phyloP scores from a whole-genome alignment of 768 basidiomycete genomes.

The Mycena haematopus region DNA sequence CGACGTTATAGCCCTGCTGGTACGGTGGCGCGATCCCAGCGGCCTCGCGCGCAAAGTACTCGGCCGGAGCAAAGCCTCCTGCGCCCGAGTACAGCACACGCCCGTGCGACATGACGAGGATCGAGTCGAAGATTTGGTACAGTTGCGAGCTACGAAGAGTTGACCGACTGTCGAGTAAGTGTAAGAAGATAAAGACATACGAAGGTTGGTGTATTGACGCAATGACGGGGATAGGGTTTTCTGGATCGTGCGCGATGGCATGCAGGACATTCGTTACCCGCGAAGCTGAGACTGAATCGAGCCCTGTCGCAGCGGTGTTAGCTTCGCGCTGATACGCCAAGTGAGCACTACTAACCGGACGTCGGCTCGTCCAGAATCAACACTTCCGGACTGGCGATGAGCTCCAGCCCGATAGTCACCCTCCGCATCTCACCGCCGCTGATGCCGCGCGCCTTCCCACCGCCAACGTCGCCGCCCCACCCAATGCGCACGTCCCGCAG shows the following conservation, averaged over 20 bases:
- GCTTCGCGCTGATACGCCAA: neutral
- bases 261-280: slow-evolving; percentile 81
- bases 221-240: slow-evolving; percentile 79
- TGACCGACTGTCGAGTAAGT: neutral
- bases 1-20: slow-evolving; percentile 87
- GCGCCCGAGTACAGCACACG: slow-evolving; percentile 80
- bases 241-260: slow-evolving; percentile 72
- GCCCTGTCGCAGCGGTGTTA: slow-evolving; percentile 44
- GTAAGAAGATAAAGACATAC: slow-evolving; percentile 40
- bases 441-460: slow-evolving; percentile 79
- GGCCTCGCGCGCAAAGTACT: slow-evolving; percentile 63
- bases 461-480: slow-evolving; percentile 57
- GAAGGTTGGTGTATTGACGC: slow-evolving; percentile 90
- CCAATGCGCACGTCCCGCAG: slow-evolving; percentile 78
- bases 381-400: slow-evolving; percentile 85
- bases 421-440: slow-evolving; percentile 92
- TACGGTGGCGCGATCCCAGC: slow-evolving; percentile 53
- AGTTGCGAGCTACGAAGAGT: slow-evolving; percentile 65
- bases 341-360: slow-evolving; percentile 45
- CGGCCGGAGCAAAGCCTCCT: slow-evolving; percentile 72
- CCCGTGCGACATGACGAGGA: slow-evolving; percentile 80
- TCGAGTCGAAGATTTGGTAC: slow-evolving; percentile 84
- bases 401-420: slow-evolving; percentile 89
- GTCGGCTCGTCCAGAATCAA: slow-evolving; percentile 90
- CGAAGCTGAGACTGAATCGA: slow-evolving; percentile 88